Percentiles rank a stretch among this genome's conserved stretches.
Evolutionary conservation across 257 asterid genomes (phyloP).

Genomic region (Fraxinus quadrangulata): DNA sequence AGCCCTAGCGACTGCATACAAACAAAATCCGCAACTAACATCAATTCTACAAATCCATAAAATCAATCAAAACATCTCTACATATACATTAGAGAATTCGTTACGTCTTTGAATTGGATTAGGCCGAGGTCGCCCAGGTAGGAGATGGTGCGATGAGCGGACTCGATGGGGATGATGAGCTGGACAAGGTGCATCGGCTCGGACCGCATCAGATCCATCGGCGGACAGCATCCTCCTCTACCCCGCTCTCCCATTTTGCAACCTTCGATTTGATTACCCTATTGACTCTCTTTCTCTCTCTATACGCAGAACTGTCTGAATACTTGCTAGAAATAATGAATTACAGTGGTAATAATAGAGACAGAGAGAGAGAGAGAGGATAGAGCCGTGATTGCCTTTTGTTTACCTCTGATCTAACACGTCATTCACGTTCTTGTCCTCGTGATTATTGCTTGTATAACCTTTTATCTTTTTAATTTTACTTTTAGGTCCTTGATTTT

Average conservation of each 20-base stretch:
- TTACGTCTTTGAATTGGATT: conserved; percentile 83
- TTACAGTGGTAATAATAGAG: conserved; percentile 4
- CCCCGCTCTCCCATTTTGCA: conserved; percentile 70
- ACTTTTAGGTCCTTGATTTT: too few species aligned
- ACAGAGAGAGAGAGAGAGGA: conserved; percentile 14
- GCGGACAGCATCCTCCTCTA: conserved; percentile 80
- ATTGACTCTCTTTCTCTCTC: conserved; percentile 18
- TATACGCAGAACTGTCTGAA: conserved; percentile 18
- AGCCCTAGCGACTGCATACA: conserved; percentile 32
- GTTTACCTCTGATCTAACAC: not conserved
- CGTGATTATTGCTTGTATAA: not conserved
- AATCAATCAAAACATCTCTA: not conserved
- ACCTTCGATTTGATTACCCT: conserved; percentile 38
- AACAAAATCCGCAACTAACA: conserved; percentile 16
- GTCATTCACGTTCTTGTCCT: not conserved
- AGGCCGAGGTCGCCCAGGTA: conserved; percentile 91
- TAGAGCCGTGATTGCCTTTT: conserved; percentile 36
- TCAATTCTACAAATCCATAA: conserved; percentile 21
- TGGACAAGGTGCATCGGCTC: conserved; percentile 96
- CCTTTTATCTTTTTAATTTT: too few species aligned
- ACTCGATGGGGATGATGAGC: conserved; percentile 88
- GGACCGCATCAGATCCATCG: conserved; percentile 98
- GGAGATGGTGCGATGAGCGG: conserved; percentile 77
- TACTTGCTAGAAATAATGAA: not conserved
- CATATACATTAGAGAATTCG: conserved; percentile 18